Base-by-base conservation (phyloP, 148 eudicot genomes). In the Mesembryanthemum crystallinum region DNA sequence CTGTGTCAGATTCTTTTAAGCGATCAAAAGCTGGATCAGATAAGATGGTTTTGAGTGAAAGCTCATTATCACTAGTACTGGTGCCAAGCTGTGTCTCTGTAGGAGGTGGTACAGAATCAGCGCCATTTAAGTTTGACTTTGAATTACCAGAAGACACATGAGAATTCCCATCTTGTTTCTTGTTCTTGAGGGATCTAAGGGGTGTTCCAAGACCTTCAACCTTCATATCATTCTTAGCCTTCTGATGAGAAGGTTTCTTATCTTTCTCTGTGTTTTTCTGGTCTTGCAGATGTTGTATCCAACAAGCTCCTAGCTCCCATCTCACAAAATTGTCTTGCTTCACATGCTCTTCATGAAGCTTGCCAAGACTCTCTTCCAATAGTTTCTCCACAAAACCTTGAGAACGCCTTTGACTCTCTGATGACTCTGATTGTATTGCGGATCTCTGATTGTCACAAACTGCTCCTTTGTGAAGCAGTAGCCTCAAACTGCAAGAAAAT, bases 271-370 rank as follows among this genome's bases (percentile, higher is more conserved):
- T 42, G 78, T 79, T 91, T 45, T 89, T 91, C 81, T 96, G 95
- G 78, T 96, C 99, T 83, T 96, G 98, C 77, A 96, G 86, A 85
- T 96, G 99, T 73, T 96, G 99, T 74, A 96, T 85, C 99, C 99
- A 96, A 80, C 99, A 96, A 69, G 98, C 99, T 80, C 99, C 99
- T 64, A 96, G 89, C 86, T 96, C 99, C 99, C 99, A 96, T 89
- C 99, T 89, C 74, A 87, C 83, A 54, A 87, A 89, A 77, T 74
- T 75, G 52, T 91, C 92, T 70, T 78, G 83, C 74, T 81, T 83
- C 72, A 73, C 66, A 59, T 85, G 81, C 83, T 92, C 98, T 72
- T 91, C 89, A 77, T 89, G 88, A 78, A 96, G 90, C 83, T 87
- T 87, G 67, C 68, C 76, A 62, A 89, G 89, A 86, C 99, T 91